Conservation (phyloP, 1,284 basidiomycete species). For the Cryptococcus depauperatus region DNA sequence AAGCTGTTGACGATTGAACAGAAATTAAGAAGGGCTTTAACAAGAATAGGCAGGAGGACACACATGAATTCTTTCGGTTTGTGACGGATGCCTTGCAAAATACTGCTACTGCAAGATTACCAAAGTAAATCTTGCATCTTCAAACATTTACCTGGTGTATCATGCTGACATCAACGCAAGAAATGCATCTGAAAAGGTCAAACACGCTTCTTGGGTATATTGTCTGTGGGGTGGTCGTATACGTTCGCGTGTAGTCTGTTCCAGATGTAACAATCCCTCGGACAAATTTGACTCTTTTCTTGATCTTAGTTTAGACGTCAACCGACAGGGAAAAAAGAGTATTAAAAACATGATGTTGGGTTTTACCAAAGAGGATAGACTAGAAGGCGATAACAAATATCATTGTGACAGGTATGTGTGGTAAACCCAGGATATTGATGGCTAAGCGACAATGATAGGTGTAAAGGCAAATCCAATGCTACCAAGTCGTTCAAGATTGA, state of each 20-base stretch:
- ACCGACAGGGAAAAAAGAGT: slow-evolving; percentile 51
- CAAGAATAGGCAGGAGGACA: slow-evolving; percentile 89
- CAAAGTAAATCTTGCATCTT: slow-evolving; percentile 50
- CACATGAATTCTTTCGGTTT: slow-evolving; percentile 96
- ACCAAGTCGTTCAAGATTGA: slow-evolving; percentile 56
- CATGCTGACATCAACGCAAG: slow-evolving; percentile 44
- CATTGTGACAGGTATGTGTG: slow-evolving; percentile 88
- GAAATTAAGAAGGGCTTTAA: slow-evolving; percentile 88
- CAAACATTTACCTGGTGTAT: not conserved
- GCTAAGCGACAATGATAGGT: slow-evolving; percentile 16
- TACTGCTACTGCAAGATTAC: slow-evolving; percentile 63
- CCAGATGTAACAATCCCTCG: slow-evolving; percentile 72
- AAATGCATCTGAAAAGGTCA: slow-evolving; percentile 67
- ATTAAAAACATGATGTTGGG: slow-evolving; percentile 70
- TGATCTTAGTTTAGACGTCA: slow-evolving; percentile 83
- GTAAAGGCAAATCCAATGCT: slow-evolving; percentile 39
- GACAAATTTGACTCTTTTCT: slow-evolving; percentile 96
- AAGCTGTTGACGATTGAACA: slow-evolving; percentile 36
- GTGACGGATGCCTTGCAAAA: slow-evolving; percentile 86
- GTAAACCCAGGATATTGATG: not conserved
- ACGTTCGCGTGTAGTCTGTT: slow-evolving; percentile 87
- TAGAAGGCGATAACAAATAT: slow-evolving; percentile 92
- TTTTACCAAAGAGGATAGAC: slow-evolving; percentile 72
- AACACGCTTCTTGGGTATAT: slow-evolving; percentile 89
- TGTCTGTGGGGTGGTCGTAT: slow-evolving; percentile 87